A percentile compares a stretch with the other conserved stretches of the same genome.
phyloP scores from a whole-genome alignment of 768 basidiomycete species.

The Scleroderma bovista region DNA sequence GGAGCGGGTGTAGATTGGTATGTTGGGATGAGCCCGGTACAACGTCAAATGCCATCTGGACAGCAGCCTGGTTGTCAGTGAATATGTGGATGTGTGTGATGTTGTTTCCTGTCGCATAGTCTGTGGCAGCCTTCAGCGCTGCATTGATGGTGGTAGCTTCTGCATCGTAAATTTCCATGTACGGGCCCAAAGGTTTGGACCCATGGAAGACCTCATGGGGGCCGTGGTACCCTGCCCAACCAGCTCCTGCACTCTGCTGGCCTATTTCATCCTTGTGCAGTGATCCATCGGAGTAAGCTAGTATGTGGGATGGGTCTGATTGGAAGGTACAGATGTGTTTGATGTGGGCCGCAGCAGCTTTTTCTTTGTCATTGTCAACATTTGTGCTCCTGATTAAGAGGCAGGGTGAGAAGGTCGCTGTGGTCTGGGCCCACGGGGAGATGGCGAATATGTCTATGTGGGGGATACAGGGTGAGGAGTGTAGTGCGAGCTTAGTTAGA shows the following conservation, averaged over 20 bases:
- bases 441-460: too few relatives aligned
- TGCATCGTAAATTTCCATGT: not conserved
- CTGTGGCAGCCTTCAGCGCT: not conserved
- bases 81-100: not conserved
- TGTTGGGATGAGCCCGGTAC: too few relatives aligned
- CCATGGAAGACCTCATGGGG: too few relatives aligned
- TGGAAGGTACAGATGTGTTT: not conserved
- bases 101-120: too few relatives aligned
- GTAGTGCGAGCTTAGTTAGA: too few relatives aligned
- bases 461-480: too few relatives aligned
- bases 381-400: too few relatives aligned
- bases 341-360: not conserved
- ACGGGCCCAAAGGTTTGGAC: not conserved
- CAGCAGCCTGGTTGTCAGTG: not conserved
- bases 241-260: too few relatives aligned
- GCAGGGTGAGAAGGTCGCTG: too few relatives aligned
- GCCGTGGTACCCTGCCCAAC: too few relatives aligned
- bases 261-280: not conserved
- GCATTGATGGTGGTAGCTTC: not conserved
- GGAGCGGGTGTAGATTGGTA: not conserved
- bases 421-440: too few relatives aligned
- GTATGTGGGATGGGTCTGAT: not conserved
- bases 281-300: not conserved
- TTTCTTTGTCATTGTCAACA: not conserved
- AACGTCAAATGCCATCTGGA: not conserved